Base-by-base conservation (phyloP, 2,329 filamentous ascomycete species). In the Clarireedia monteithiana region DNA sequence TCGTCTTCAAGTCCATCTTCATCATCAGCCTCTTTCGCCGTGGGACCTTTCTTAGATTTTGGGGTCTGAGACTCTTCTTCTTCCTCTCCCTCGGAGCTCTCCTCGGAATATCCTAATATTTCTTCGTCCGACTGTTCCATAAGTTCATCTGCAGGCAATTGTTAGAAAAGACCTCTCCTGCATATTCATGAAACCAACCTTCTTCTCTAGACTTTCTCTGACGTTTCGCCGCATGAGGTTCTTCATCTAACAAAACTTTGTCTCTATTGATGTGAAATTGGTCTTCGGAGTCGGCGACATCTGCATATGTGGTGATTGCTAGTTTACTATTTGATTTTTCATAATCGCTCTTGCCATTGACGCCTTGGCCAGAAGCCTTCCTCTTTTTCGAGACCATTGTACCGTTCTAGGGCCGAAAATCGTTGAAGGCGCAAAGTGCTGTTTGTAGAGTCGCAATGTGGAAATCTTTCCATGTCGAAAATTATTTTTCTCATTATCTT, bases 241-340 rank as follows among this genome's bases (percentile, higher is more conserved):
- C 86, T 63, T 96, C 90, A 30, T 95, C 89, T 39, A 99, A 79
- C 66, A 92, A 73, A 60, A 99, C 84, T 68, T 89, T 86, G 72
- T 99, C 94, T 62, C 88, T 83, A 61, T 91, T 86, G 58, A 91
- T 77, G 66, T 92, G 89, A 70, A 96, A 95, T 69, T 96, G 90
- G 71, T 99, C 94, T 70, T 96, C 90, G 1, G 91, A 95, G 70
- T 96, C 86, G 62, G 91, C 89, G 64, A 99, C 86, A 72, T 95
- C 90, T 71, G 92, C 85, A 71, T 81, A 92, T 2, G 82, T 85
- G 3, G 62, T 63, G 14, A 66, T 64, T 17, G 63, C 59, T 17
- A 66, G 56, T 50, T 61, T 66, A 4, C 63, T 63, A 66, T 81
- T 47, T 5, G 55, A 53, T 36, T 53, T 48, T 23, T 53, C 44